Conservation (phyloP, 495 filamentous ascomycete species). For the Penicillium canescens region DNA sequence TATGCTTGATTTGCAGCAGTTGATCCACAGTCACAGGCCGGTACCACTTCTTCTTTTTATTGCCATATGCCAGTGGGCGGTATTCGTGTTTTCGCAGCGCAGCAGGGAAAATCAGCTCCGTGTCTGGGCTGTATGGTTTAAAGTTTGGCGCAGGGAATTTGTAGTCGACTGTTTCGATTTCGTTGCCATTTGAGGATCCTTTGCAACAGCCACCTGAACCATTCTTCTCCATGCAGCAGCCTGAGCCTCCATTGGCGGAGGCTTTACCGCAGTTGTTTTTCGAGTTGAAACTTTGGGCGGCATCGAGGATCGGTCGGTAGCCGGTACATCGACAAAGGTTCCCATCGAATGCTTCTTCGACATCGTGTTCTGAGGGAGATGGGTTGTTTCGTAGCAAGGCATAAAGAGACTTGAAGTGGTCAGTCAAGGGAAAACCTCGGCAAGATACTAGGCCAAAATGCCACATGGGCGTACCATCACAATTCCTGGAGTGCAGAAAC, state of each 20-base stretch:
- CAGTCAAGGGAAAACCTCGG: not conserved
- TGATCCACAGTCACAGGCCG: constrained; percentile 85
- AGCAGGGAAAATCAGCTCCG: constrained; percentile 93
- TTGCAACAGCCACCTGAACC: constrained; percentile 43
- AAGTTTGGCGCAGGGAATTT: constrained; percentile 58
- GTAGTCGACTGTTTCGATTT: constrained; percentile 21
- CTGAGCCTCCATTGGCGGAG: constrained; percentile 46
- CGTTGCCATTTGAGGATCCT: constrained; percentile 15
- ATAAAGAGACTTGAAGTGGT: constrained; percentile 26
- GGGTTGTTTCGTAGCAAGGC: constrained; percentile 70
- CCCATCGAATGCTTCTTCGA: constrained; percentile 60
- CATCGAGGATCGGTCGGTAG: constrained; percentile 91
- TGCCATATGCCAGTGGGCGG: constrained; percentile 83
- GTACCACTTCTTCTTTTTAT: constrained; percentile 94
- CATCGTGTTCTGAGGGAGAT: constrained; percentile 27
- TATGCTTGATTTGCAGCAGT: constrained; percentile 84
- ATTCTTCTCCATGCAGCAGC: constrained; percentile 57
- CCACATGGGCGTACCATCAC: constrained; percentile 66
- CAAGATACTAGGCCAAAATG: not conserved
- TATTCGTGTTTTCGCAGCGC: constrained; percentile 77
- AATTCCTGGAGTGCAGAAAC: constrained; percentile 96
- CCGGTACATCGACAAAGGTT: constrained; percentile 96
- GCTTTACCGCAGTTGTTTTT: constrained; percentile 43
- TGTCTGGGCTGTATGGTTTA: constrained; percentile 89
- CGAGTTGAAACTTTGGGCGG: constrained; percentile 63